Evolutionary conservation across 306 rosid genomes (phyloP).

Genomic region (Lotus japonicus): DNA sequence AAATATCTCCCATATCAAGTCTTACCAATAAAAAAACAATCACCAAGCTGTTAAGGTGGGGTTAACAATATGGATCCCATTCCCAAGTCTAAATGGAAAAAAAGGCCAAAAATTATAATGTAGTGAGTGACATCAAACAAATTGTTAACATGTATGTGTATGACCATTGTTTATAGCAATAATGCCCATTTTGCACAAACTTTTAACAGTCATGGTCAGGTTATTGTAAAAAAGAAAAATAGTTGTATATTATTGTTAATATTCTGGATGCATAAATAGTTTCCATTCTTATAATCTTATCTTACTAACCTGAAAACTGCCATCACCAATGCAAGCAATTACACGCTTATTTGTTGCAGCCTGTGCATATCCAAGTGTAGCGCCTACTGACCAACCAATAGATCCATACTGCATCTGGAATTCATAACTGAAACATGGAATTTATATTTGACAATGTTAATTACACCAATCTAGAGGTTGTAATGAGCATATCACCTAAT

Average conservation of each 20-base stretch:
- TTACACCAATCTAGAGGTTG: neutral
- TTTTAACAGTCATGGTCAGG: neutral
- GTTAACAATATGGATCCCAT: neutral
- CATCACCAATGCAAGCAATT: constrained; percentile 85
- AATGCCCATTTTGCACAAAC: neutral
- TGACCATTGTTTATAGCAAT: neutral
- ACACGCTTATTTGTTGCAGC: constrained; percentile 70
- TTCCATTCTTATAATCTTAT: neutral
- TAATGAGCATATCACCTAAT: neutral
- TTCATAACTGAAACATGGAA: constrained; percentile 59
- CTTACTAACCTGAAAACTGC: constrained; percentile 81
- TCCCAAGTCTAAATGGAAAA: neutral
- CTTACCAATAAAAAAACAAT: too few species aligned
- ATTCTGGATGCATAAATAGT: neutral
- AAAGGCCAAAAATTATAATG: neutral
- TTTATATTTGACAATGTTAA: constrained; percentile 9
- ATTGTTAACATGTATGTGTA: neutral
- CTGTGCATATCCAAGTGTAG: constrained; percentile 89
- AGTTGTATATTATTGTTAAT: neutral
- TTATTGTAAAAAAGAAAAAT: neutral
- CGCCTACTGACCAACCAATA: constrained; percentile 93
- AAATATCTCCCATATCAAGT: too few species aligned
- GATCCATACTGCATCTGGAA: constrained; percentile 99
- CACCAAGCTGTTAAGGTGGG: too few species aligned
- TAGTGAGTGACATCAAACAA: neutral